A percentile compares a stretch with the other conserved stretches of the same genome.
Conservation (phyloP, 805 yeast species). For the Alloascoidea africana region DNA sequence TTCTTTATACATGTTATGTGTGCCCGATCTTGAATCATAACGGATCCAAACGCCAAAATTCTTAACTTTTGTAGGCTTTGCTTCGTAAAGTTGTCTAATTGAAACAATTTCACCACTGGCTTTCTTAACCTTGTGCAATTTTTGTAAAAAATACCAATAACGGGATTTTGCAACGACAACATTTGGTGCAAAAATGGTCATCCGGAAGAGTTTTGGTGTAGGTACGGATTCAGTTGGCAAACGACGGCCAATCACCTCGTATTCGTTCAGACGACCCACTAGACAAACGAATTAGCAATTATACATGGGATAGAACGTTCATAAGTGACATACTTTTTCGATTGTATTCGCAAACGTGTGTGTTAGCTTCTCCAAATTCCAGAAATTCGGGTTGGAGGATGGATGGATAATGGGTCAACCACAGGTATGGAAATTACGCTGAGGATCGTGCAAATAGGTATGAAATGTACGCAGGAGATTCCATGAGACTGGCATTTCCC, state of each 20-base stretch:
- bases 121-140: constrained; percentile 98
- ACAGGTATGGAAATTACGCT: too few relatives aligned
- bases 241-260: constrained; percentile 99
- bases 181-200: constrained; percentile 99
- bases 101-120: constrained; percentile 99
- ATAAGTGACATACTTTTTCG: too few relatives aligned
- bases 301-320: too few relatives aligned
- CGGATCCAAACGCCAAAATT: constrained; percentile 99
- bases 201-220: constrained; percentile 99
- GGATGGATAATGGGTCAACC: too few relatives aligned
- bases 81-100: constrained; percentile 80
- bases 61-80: constrained; percentile 98
- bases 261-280: constrained; percentile 97
- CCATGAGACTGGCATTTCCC: too few relatives aligned
- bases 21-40: constrained; percentile 99
- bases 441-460: too few relatives aligned
- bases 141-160: constrained; percentile 99
- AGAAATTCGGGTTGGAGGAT: too few relatives aligned
- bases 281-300: too few relatives aligned
- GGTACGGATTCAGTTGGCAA: constrained; percentile 98
- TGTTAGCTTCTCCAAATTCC: too few relatives aligned
- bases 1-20: constrained; percentile 99
- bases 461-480: too few relatives aligned
- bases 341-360: too few relatives aligned
- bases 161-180: constrained; percentile 99